Evolutionary conservation across 306 rosid species (phyloP).

Genomic region (Prinsepia uniflora): DNA sequence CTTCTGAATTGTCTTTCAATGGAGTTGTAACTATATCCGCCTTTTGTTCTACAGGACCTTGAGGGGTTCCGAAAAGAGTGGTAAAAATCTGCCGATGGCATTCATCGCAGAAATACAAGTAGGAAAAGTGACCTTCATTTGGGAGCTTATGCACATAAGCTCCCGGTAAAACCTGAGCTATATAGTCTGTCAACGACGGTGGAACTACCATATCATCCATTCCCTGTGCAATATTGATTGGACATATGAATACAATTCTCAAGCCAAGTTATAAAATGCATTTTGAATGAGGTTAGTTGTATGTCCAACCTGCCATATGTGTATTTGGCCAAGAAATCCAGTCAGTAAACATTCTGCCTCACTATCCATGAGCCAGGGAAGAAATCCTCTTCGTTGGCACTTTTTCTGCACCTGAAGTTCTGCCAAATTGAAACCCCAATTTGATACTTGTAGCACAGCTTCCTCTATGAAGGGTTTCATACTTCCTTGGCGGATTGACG

Average conservation of each 20-base stretch:
- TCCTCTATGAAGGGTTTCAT: conserved; percentile 74
- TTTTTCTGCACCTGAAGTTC: conserved; percentile 75
- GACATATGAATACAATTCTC: not conserved
- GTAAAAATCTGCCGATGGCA: conserved; percentile 72
- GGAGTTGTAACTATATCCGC: conserved; percentile 30
- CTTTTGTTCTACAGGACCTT: conserved; percentile 47
- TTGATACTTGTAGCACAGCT: conserved; percentile 70
- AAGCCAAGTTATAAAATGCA: not conserved
- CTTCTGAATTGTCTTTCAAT: conserved; percentile 32
- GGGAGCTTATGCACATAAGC: conserved; percentile 71
- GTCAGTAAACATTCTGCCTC: conserved; percentile 73
- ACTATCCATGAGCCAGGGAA: conserved; percentile 77
- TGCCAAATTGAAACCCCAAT: conserved; percentile 72
- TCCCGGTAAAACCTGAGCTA: conserved; percentile 68
- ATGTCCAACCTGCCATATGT: conserved; percentile 82
- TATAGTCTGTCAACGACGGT: conserved; percentile 62
- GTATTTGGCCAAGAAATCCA: conserved; percentile 82
- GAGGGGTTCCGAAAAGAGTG: conserved; percentile 71
- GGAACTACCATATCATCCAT: conserved; percentile 76
- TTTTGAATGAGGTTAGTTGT: not conserved
- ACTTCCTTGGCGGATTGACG: conserved; percentile 77
- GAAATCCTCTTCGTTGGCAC: conserved; percentile 62
- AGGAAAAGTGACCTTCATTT: conserved; percentile 88
- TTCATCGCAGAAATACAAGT: conserved; percentile 74
- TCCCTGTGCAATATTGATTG: conserved; percentile 54